phyloP scores from a whole-genome alignment of 192 early-diverging fungal species.

The Gigaspora rosea region DNA sequence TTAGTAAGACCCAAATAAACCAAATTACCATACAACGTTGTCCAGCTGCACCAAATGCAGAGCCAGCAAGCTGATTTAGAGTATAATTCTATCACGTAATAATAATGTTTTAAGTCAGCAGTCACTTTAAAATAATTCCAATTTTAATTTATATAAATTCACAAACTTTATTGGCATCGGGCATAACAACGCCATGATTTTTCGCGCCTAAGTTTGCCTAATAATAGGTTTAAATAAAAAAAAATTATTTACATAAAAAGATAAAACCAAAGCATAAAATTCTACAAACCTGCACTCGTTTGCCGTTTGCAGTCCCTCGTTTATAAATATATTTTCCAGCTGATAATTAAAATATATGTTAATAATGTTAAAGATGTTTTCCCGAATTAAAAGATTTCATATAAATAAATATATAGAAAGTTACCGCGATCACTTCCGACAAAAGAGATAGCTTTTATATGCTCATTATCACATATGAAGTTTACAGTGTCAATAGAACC shows the following conservation, averaged over 20 bases:
- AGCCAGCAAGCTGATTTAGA: slow-evolving; percentile 88
- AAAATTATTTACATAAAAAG: not conserved
- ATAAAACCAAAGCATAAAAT: not conserved
- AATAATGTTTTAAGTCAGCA: not conserved
- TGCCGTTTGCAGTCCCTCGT: slow-evolving; percentile 85
- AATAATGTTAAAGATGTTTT: not conserved
- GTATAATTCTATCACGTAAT: slow-evolving; percentile 65
- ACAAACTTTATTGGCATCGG: slow-evolving; percentile 81
- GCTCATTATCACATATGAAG: slow-evolving; percentile 82
- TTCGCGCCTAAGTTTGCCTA: slow-evolving; percentile 93
- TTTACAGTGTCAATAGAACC: slow-evolving; percentile 86
- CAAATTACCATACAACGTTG: slow-evolving; percentile 87
- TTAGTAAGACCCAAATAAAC: not conserved
- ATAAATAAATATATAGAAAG: not conserved
- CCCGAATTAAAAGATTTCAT: not conserved
- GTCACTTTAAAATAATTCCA: not conserved
- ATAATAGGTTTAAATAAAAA: not conserved
- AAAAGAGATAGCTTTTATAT: slow-evolving; percentile 91
- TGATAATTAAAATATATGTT: not conserved
- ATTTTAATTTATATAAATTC: not conserved
- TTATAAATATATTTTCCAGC: slow-evolving; percentile 90
- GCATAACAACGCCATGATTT: slow-evolving; percentile 95
- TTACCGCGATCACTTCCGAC: slow-evolving; percentile 79
- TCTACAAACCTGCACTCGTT: slow-evolving; percentile 77
- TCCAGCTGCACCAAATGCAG: slow-evolving; percentile 97